phyloP scores from a whole-genome alignment of 108 stramenopile species.

The Fragilariopsis cylindrus region DNA sequence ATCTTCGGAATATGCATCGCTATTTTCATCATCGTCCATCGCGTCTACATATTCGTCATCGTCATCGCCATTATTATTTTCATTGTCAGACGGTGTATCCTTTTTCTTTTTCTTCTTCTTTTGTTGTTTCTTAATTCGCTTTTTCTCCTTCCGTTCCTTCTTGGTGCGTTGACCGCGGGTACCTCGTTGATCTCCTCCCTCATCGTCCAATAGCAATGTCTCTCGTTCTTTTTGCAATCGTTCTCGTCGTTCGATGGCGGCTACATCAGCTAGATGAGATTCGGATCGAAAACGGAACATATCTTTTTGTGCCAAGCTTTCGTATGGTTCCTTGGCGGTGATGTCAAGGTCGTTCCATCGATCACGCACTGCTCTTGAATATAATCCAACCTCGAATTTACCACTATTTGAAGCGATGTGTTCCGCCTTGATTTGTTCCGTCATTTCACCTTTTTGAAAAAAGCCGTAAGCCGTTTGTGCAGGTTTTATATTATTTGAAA shows the following conservation, averaged over 20 bases:
- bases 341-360: slow-evolving; percentile 57
- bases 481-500: slow-evolving; percentile 45
- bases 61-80: slow-evolving; percentile 22
- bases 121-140: slow-evolving; percentile 36
- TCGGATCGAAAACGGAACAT: slow-evolving; percentile 58
- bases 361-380: slow-evolving; percentile 55
- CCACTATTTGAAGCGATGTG: slow-evolving; percentile 39
- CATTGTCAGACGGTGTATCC: neutral
- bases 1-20: slow-evolving; percentile 49
- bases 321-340: slow-evolving; percentile 46
- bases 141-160: slow-evolving; percentile 45
- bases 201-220: slow-evolving; percentile 52
- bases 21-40: slow-evolving; percentile 22
- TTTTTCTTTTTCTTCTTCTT: slow-evolving; percentile 31
- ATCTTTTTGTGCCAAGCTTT: slow-evolving; percentile 61
- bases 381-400: slow-evolving; percentile 61
- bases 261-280: slow-evolving; percentile 74
- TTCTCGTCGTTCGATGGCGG: slow-evolving; percentile 58
- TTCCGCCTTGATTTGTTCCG: slow-evolving; percentile 54
- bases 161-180: slow-evolving; percentile 47
- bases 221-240: slow-evolving; percentile 53
- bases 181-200: slow-evolving; percentile 42
- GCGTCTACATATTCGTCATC: slow-evolving; percentile 30
- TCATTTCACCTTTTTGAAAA: slow-evolving; percentile 64
- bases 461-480: slow-evolving; percentile 69